Conservation (phyloP, 192 early-diverging fungal species). For the Coemansia sp. region DNA sequence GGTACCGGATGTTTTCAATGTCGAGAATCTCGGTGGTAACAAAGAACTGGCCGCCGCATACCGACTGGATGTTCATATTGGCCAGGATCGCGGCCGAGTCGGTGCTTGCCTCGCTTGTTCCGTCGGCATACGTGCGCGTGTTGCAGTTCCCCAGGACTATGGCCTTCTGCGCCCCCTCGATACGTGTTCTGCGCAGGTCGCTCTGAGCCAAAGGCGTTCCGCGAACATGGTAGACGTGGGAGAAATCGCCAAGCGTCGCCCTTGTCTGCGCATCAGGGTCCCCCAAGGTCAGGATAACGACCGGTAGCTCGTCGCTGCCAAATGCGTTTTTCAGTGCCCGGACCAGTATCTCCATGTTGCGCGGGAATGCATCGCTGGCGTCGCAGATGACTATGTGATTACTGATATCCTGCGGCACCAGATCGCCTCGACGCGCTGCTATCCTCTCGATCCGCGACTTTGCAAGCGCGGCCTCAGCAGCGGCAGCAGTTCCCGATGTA, state of each 20-base stretch:
- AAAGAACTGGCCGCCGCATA: constrained; percentile 36
- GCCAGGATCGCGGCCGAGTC: constrained; percentile 47
- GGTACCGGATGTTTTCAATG: constrained; percentile 38
- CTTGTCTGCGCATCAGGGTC: constrained; percentile 12
- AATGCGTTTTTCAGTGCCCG: constrained; percentile 44
- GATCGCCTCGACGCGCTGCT: constrained; percentile 7
- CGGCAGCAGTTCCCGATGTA: not conserved
- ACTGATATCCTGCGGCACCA: constrained; percentile 13
- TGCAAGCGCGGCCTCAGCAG: not conserved
- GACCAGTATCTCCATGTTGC: constrained; percentile 46
- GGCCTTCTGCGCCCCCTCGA: constrained; percentile 36
- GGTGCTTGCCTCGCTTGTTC: constrained; percentile 5
- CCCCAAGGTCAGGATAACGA: constrained; percentile 39
- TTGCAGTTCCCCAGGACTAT: constrained; percentile 39
- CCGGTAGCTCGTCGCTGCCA: constrained; percentile 26
- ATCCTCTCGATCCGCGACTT: constrained; percentile 9
- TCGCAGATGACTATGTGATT: constrained; percentile 51
- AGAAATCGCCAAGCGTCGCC: constrained; percentile 18
- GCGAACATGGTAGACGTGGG: constrained; percentile 38
- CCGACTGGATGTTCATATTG: constrained; percentile 49
- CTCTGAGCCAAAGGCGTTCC: constrained; percentile 42
- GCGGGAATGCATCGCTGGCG: constrained; percentile 39
- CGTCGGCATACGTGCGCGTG: not conserved
- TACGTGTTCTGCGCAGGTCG: constrained; percentile 40
- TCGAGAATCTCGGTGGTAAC: constrained; percentile 45